Conservation (phyloP, 1,284 basidiomycete species). For the Macrocystidia cucumis region DNA sequence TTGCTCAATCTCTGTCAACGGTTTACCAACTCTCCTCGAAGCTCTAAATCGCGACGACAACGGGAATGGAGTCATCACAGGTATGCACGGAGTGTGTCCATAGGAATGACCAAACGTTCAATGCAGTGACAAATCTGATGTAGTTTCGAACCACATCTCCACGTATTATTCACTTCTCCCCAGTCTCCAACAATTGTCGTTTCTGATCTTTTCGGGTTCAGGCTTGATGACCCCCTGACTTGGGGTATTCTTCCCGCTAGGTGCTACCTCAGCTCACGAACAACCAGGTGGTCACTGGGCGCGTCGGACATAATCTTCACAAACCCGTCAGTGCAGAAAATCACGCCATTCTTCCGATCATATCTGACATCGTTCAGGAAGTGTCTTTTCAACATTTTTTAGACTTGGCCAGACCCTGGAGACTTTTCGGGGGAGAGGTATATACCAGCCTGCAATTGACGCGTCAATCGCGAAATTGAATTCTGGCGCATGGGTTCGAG, state of each 20-base stretch:
- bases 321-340: slow-evolving; percentile 62
- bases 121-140: slow-evolving; percentile 9
- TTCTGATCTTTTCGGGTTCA: slow-evolving; percentile 19
- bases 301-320: slow-evolving; percentile 97
- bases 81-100: slow-evolving; percentile 37
- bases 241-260: slow-evolving; percentile 76
- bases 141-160: slow-evolving; percentile 89
- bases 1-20: slow-evolving; percentile 60
- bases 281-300: slow-evolving; percentile 80
- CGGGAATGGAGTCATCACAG: slow-evolving; percentile 71
- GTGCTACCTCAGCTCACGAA: slow-evolving; percentile 51
- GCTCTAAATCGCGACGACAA: slow-evolving; percentile 46
- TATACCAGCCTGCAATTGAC: slow-evolving; percentile 87
- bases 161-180: slow-evolving; percentile 46
- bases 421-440: slow-evolving; percentile 85
- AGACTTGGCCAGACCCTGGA: slow-evolving; percentile 88
- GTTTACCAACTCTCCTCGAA: slow-evolving; percentile 55
- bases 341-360: slow-evolving; percentile 1
- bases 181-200: slow-evolving; percentile 6
- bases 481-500: slow-evolving; percentile 86
- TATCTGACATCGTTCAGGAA: slow-evolving; percentile 28
- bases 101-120: neutral
- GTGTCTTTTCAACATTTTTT: slow-evolving; percentile 80
- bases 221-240: slow-evolving; percentile 70
- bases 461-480: slow-evolving; percentile 74